phyloP scores from a whole-genome alignment of 179 eudicot species.

The Spinacia oleracea region DNA sequence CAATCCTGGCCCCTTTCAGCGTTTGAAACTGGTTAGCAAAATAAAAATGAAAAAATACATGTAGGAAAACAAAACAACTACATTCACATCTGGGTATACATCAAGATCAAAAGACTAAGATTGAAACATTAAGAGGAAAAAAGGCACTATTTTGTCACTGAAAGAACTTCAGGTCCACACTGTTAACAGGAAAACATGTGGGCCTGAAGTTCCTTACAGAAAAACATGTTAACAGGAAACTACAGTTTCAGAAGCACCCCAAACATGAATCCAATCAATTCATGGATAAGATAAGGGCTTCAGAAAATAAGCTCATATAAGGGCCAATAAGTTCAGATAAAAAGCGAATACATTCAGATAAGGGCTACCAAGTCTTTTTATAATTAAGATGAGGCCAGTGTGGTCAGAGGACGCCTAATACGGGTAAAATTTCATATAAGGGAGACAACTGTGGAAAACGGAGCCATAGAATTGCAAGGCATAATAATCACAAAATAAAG shows the following conservation, averaged over 20 bases:
- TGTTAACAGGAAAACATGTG: constrained; percentile 1
- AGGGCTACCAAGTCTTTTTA: too few species aligned
- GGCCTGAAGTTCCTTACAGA: not conserved
- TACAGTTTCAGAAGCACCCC: not conserved
- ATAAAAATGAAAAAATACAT: not conserved
- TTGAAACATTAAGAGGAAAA: not conserved
- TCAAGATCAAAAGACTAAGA: not conserved
- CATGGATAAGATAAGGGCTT: too few species aligned
- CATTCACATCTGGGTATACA: not conserved
- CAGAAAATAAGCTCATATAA: too few species aligned
- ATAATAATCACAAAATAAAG: not conserved
- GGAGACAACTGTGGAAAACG: too few species aligned
- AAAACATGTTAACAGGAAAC: not conserved
- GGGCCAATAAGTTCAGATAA: too few species aligned
- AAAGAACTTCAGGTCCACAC: not conserved
- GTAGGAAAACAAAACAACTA: not conserved
- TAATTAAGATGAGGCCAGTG: too few species aligned
- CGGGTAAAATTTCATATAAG: too few species aligned
- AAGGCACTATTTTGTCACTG: too few species aligned
- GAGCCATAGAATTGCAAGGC: not conserved
- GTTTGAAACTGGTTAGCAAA: not conserved
- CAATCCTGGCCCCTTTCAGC: not conserved
- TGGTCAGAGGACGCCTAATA: too few species aligned
- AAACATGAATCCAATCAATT: not conserved
- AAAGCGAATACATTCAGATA: too few species aligned